Conservation (phyloP, 2,329 filamentous ascomycete genomes). For the Fusarium verrucosum region DNA sequence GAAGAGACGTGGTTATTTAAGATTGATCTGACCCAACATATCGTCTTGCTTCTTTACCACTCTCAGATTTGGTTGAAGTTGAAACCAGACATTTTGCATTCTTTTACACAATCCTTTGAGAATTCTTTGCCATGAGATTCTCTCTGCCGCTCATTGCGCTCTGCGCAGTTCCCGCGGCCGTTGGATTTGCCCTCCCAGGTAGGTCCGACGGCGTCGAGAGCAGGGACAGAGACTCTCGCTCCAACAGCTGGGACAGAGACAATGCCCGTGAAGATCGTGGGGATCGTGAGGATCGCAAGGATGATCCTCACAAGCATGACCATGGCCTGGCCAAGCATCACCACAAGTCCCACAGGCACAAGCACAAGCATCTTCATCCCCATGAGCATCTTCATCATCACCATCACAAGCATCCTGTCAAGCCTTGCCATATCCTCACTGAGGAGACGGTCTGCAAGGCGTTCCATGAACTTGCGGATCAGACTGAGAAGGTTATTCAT, state of each 20-base stretch:
- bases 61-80: conserved; percentile 1
- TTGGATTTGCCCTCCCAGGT: conserved; percentile 4
- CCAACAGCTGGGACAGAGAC: neutral
- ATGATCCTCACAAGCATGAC: conserved; percentile 15
- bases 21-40: neutral
- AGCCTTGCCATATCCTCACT: conserved; percentile 32
- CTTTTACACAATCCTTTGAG: neutral
- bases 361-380: conserved; percentile 25
- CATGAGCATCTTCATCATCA: conserved; percentile 22
- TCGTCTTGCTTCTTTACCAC: neutral
- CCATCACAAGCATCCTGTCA: conserved; percentile 30
- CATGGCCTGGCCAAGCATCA: conserved; percentile 8
- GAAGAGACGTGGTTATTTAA: conserved; percentile 14
- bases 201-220: neutral
- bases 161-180: conserved; percentile 29
- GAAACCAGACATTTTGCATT: conserved; percentile 1
- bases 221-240: neutral
- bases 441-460: conserved; percentile 38
- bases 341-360: conserved; percentile 27
- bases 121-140: conserved; percentile 37
- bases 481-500: conserved; percentile 38
- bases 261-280: neutral
- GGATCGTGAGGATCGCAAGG: neutral
- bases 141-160: conserved; percentile 36
- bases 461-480: conserved; percentile 38